These are phyloP conservation scores for Mallotus repandus DNA, from an alignment of 441 rosid genomes.

Conservation along the genomic window DNA sequence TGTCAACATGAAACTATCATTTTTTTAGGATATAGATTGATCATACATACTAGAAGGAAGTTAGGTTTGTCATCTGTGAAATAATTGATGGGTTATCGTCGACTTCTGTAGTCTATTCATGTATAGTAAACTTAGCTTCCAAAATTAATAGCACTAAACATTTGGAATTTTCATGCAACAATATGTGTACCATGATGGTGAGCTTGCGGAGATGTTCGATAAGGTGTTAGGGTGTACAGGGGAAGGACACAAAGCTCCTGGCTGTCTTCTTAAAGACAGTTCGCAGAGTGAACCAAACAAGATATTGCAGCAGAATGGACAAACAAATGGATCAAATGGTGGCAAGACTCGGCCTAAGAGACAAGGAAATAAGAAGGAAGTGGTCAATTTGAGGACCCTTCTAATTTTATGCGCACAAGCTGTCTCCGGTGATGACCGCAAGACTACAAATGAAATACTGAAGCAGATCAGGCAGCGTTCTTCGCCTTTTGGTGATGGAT, in stretches of 20 bases:
- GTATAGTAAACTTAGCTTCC: slow-evolving; percentile 10
- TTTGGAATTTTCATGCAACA: neutral
- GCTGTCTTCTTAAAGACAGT: too few species aligned
- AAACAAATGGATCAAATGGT: slow-evolving; percentile 27
- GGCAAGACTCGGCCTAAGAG: slow-evolving; percentile 40
- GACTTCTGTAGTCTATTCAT: slow-evolving; percentile 5
- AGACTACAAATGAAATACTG: slow-evolving; percentile 55
- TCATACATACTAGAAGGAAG: slow-evolving; percentile 11
- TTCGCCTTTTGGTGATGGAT: slow-evolving; percentile 71
- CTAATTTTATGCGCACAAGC: slow-evolving; percentile 60
- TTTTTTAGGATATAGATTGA: slow-evolving; percentile 9
- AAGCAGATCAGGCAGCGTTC: slow-evolving; percentile 72
- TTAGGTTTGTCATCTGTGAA: neutral
- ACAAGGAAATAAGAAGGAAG: slow-evolving; percentile 34
- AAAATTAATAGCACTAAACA: neutral
- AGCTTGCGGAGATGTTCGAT: too few species aligned
- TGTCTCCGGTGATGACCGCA: slow-evolving; percentile 49
- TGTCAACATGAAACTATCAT: neutral
- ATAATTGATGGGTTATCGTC: slow-evolving; percentile 7
- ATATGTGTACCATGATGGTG: too few species aligned
- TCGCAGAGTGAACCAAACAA: too few species aligned
- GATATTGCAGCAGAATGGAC: slow-evolving; percentile 38
- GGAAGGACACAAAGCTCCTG: too few species aligned
- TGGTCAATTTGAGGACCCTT: slow-evolving; percentile 54
- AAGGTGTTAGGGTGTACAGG: too few species aligned